Conservation (phyloP, 306 rosid genomes). For the Vigna reflexopilosa region DNA sequence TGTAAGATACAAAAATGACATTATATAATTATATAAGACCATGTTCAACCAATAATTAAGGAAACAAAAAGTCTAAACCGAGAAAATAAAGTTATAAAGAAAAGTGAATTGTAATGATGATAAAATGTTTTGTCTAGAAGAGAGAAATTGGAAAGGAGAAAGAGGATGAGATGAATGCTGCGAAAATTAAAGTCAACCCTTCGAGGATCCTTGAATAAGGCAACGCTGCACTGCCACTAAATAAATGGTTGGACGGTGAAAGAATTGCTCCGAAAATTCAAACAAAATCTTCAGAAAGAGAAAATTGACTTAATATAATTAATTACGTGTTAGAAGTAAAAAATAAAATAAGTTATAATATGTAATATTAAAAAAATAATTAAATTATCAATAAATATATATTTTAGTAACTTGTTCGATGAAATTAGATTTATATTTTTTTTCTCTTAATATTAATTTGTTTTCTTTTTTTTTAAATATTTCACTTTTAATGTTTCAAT, state of each 20-base stretch:
- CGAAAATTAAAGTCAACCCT: conserved; percentile 26
- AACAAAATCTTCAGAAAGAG: background rate
- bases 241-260: background rate
- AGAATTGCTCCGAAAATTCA: background rate
- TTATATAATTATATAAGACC: background rate
- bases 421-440: too few relatives aligned
- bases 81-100: background rate
- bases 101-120: background rate
- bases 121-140: background rate
- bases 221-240: background rate
- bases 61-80: conserved; percentile 8
- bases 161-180: too few relatives aligned
- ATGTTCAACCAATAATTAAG: background rate
- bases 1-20: too few relatives aligned
- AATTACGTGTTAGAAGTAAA: too few relatives aligned
- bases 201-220: background rate
- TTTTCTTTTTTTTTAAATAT: too few relatives aligned
- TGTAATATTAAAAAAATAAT: too few relatives aligned
- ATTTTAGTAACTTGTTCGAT: too few relatives aligned
- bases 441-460: too few relatives aligned
- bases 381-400: too few relatives aligned
- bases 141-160: background rate
- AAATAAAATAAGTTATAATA: too few relatives aligned
- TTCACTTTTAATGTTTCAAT: too few relatives aligned
- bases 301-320: too few relatives aligned